Base-by-base conservation (phyloP, 352 stramenopile genomes). In the Phytophthora idaei region DNA sequence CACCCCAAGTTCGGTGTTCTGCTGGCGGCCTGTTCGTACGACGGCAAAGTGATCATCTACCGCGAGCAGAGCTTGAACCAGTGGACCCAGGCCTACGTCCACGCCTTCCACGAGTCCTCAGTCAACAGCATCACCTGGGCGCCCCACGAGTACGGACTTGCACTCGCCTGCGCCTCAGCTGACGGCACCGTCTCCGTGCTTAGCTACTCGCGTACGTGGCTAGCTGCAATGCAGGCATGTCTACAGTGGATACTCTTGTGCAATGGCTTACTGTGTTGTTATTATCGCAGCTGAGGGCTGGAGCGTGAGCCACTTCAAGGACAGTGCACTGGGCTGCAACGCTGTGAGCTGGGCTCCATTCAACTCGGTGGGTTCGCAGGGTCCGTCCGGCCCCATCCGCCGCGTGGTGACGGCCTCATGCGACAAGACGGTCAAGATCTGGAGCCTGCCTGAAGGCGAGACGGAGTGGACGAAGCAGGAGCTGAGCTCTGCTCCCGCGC, bases 361-460 rank as follows among this genome's bases (percentile, higher is more conserved):
- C 62, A 68, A 94, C 64, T 90, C 85, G 61, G 70, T 91, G 14
- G 78, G 83, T 9, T 78, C 71, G 21, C 76, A 74, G 57, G 50
- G 68, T 59, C 80, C 85, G 25, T 67, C 71, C 8, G 83, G 78
- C 5, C 71, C 73, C 31, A 78, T 87, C 46, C 78, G 82, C 45
- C 87, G 94, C 32, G 65, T 99, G 4, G 97, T 98, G 39, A 99
- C 97, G 5, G 98, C 89, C 5, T 98, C 95, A 48, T 99, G 97
- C 74, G 98, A 99, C 78, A 99, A 99, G 83, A 90, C 85, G 9
- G 96, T 99, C 76, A 96, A 98, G 69, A 90, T 99, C 70, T 99
- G 97, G 95, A 94, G 80, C 73, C 63, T 96, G 15, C 37, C 61
- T 1, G 85, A 94, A 27, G 86, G 83, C 31, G 71, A 90, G 59